Percentiles rank a stretch among this genome's conserved stretches.
Evolutionary conservation across 768 basidiomycete genomes (phyloP).

Genomic region (Pilatotrama ljubarskyi): DNA sequence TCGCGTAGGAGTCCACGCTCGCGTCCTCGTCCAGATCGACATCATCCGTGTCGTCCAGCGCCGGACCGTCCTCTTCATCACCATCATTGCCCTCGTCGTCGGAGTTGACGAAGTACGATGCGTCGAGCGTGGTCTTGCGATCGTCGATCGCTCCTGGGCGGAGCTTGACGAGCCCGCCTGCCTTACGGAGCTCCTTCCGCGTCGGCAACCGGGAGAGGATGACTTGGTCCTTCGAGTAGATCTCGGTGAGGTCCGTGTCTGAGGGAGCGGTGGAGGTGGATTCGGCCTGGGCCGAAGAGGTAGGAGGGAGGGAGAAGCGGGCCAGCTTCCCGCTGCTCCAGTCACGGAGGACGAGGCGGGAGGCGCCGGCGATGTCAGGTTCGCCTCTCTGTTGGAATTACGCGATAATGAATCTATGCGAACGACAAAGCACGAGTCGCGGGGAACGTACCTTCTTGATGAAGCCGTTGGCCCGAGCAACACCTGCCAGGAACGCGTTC

Average conservation of each 20-base stretch:
- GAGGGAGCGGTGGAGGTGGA: slow-evolving; percentile 1
- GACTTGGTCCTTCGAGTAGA: slow-evolving; percentile 49
- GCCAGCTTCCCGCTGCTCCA: slow-evolving; percentile 78
- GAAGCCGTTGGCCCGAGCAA: slow-evolving; percentile 74
- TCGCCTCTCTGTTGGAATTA: slow-evolving; percentile 58
- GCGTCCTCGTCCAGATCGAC: slow-evolving; percentile 41
- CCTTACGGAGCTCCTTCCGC: slow-evolving; percentile 69
- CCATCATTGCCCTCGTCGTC: slow-evolving; percentile 41
- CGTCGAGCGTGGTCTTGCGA: slow-evolving; percentile 43
- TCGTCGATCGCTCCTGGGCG: slow-evolving; percentile 39
- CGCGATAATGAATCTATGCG: not conserved
- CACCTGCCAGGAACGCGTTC: slow-evolving; percentile 69
- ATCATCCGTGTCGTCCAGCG: slow-evolving; percentile 35
- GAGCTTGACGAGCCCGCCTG: slow-evolving; percentile 50
- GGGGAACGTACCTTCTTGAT: slow-evolving; percentile 65
- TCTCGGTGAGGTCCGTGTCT: slow-evolving; percentile 28
- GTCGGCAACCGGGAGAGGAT: slow-evolving; percentile 50
- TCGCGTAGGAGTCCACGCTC: slow-evolving; percentile 39
- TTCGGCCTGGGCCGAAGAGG: slow-evolving; percentile 3
- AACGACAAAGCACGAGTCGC: not conserved
- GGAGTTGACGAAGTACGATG: slow-evolving; percentile 41
- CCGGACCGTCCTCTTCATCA: slow-evolving; percentile 33
- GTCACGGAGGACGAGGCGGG: slow-evolving; percentile 79
- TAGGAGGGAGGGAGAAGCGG: slow-evolving; percentile 64
- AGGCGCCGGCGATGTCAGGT: slow-evolving; percentile 71